These are phyloP conservation scores for Auxenochlorella protothecoides DNA, from an alignment of 139 green algal genomes.

Conservation along the genomic window DNA sequence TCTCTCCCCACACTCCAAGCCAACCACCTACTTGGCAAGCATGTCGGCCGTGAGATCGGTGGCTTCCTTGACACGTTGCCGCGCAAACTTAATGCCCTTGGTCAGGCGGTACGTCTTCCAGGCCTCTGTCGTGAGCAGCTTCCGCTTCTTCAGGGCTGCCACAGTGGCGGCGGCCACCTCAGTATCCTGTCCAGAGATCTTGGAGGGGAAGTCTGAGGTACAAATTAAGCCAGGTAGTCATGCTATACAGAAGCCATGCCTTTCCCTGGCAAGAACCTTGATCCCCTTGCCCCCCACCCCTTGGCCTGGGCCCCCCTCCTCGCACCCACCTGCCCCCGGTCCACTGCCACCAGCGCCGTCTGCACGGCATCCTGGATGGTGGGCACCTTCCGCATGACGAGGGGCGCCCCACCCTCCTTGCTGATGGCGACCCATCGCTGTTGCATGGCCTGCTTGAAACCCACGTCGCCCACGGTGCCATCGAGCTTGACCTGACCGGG, in stretches of 20 bases:
- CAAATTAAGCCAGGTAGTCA: no score
- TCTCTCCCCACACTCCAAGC: background rate
- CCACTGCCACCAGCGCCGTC: conserved; percentile 36
- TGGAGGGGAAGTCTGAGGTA: no score
- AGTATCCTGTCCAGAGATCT: no score
- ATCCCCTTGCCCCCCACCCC: no score
- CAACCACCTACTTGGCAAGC: conserved; percentile 57
- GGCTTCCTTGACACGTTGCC: conserved; percentile 77
- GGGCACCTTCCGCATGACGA: conserved; percentile 36
- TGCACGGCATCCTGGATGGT: conserved; percentile 48
- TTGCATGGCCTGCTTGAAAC: conserved; percentile 91
- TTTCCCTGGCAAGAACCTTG: no score
- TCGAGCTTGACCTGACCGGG: background rate
- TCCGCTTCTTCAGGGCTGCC: conserved; percentile 62
- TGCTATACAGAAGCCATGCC: no score
- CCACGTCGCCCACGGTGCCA: conserved; percentile 51
- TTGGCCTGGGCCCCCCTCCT: no score
- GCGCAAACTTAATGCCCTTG: conserved; percentile 90
- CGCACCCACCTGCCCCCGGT: conserved; percentile 5
- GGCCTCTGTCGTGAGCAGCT: conserved; percentile 56
- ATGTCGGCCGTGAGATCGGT: conserved; percentile 95
- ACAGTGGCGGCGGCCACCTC: background rate
- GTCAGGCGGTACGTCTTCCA: conserved; percentile 77
- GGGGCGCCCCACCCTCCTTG: conserved; percentile 35
- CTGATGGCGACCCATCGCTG: conserved; percentile 62